Base-by-base conservation (phyloP, 2,329 filamentous ascomycete genomes). In the Gyromitra esculenta region DNA sequence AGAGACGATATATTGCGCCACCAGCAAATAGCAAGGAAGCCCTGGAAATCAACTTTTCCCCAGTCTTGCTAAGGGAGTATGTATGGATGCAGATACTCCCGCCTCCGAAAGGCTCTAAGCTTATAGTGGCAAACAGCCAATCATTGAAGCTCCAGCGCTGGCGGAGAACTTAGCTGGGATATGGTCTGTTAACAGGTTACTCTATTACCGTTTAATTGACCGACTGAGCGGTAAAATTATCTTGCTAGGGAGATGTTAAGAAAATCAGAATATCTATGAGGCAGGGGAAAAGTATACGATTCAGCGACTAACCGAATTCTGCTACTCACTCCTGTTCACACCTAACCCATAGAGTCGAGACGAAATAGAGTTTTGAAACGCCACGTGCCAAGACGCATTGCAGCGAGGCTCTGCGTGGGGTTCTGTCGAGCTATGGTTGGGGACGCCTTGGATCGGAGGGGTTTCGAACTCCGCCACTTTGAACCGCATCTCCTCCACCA, bases 11-110 rank as follows among this genome's bases (percentile, higher is more conserved):
- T 60, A 67, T 66, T 45, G 37, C 18, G 21, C 7, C 5, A 15
- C 62, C 62, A 60, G 13, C 31, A 54, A 54, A 35, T 21, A 35
- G 54, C 67, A 54, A 62, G 57, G 68, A 35, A 48, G 31, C n/a
- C 31, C 54, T 52, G 18, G 57, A 18, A 11, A 41, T 7, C 7
- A 4, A 9, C 35, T 63, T 21, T 62, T 52, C 56, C 43, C 54
- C 54, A 39, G 25, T 31, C 25, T 31, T 31, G 25, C 25, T 31
- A 31, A 31, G 25, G 25, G 25, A 31, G 2, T 3, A 31, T 31
- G 25, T 31, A 31, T 31, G 25, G 2, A 31, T 4, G 25, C 25
- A 31, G 25, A 31, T 4, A 31, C 25, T 31, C 25, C 25, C 21
- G 39, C 9, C 15, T 45, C 11, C 43, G 11, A 5, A 13, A 15